Base-by-base conservation (phyloP, 306 rosid genomes). In the Cucumis melo region DNA sequence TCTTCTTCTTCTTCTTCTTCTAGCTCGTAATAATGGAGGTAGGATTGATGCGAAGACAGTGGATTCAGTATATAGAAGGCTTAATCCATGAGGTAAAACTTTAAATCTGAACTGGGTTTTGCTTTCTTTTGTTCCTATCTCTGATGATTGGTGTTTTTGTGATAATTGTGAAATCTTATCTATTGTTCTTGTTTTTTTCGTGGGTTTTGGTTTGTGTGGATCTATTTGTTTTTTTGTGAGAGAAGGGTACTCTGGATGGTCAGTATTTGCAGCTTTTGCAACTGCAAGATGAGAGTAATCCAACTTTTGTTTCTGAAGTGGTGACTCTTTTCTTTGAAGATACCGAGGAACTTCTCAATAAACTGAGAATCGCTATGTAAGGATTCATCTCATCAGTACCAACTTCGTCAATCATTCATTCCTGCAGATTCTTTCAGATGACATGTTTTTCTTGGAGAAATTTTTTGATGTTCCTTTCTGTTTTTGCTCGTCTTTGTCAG, bases 251-350 rank as follows among this genome's bases (percentile, higher is more conserved):
- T 64, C 63, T 95, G 85, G 98, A 95, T 87, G 83, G 83, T 62
- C 98, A 95, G 85, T 95, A 92, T 84, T 72, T 92, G 75, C 99
- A 95, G 85, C 98, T 95, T 72, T 91, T 87, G 80, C 99, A 95
- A 85, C 96, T 95, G 2, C 96, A 92, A 89, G 99, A 95, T 79
- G 98, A 95, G 80, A 92, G 86, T 86, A 95, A 92, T 79, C 98
- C 98, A 74, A 97, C 92, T 15, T 95, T 95, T 84, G 99, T 95
- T 8, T 86, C 83, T 81, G 99, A 95, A 87, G 99, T 95, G 19
- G 96, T 86, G 34, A 88, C 96, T 80, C 92, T 95, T 77, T 95
- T 95, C 90, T 95, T 90, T 86, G 95, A 90, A 73, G 99, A 95
- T 85, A 88, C 99, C 71, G 98, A 92, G 85, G 92, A 86, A 90